These are phyloP conservation scores for Magnaporthiopsis poae DNA, from an alignment of 2,329 filamentous ascomycete species.

Conservation along the genomic window DNA sequence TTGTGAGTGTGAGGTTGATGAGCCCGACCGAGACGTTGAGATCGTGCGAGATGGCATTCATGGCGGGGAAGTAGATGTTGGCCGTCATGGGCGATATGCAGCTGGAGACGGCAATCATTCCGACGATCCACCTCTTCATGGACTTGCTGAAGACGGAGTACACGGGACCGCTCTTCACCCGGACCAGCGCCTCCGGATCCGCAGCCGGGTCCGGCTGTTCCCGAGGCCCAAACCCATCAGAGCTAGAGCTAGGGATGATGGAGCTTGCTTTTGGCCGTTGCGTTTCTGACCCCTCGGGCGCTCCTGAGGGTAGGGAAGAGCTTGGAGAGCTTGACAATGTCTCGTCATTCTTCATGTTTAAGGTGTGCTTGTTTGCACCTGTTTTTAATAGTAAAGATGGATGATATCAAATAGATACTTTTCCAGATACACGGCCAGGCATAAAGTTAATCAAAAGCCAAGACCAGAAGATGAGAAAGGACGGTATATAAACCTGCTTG, in stretches of 20 bases:
- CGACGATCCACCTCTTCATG: slow-evolving; percentile 42
- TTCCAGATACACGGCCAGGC: background rate
- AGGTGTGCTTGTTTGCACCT: too few relatives aligned
- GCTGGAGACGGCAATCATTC: slow-evolving; percentile 42
- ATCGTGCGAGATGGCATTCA: slow-evolving; percentile 28
- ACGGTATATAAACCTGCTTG: background rate
- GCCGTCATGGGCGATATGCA: slow-evolving; percentile 50
- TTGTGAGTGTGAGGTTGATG: slow-evolving; percentile 44
- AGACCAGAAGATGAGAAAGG: background rate
- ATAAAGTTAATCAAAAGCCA: background rate
- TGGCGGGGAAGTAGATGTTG: slow-evolving; percentile 44
- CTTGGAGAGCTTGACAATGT: too few relatives aligned
- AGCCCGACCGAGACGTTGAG: slow-evolving; percentile 28
- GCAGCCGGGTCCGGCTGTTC: slow-evolving; percentile 9
- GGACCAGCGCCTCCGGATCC: slow-evolving; percentile 25
- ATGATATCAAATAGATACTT: background rate
- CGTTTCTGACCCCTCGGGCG: too few relatives aligned
- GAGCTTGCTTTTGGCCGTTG: background rate
- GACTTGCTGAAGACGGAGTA: slow-evolving; percentile 30
- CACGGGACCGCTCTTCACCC: slow-evolving; percentile 27
- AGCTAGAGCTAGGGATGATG: background rate
- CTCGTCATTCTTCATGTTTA: background rate
- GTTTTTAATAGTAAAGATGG: background rate
- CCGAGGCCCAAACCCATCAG: background rate
- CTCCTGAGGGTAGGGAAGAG: too few relatives aligned